Conservation (phyloP, 306 rosid species). For the Prinsepia uniflora region DNA sequence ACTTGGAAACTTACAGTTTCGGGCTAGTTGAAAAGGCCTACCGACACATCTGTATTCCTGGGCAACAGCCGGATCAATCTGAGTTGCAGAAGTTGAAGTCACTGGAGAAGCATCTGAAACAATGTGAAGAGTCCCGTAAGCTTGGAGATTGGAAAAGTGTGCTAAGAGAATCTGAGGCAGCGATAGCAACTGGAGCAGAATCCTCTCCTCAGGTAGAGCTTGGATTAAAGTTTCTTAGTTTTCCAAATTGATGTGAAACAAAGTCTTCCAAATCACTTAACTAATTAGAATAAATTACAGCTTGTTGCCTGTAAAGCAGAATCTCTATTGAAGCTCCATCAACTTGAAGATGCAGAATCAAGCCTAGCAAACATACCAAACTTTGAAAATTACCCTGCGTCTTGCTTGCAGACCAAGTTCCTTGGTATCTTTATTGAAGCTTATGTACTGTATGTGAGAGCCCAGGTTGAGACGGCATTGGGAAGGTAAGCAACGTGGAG, state of each 20-base stretch:
- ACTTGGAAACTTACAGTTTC: slow-evolving; percentile 43
- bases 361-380: slow-evolving; percentile 45
- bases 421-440: slow-evolving; percentile 76
- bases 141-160: slow-evolving; percentile 72
- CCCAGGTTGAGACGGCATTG: slow-evolving; percentile 86
- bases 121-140: slow-evolving; percentile 58
- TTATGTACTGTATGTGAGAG: slow-evolving; percentile 57
- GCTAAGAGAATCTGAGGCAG: slow-evolving; percentile 62
- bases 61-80: slow-evolving; percentile 48
- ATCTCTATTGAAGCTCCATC: slow-evolving; percentile 71
- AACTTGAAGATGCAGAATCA: slow-evolving; percentile 72
- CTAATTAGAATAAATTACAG: slow-evolving; percentile 36
- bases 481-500: slow-evolving; percentile 58
- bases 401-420: slow-evolving; percentile 53
- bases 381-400: slow-evolving; percentile 52
- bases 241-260: neutral
- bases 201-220: slow-evolving; percentile 69
- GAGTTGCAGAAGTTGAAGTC: slow-evolving; percentile 68
- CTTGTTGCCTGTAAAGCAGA: slow-evolving; percentile 77
- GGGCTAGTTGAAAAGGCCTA: slow-evolving; percentile 64
- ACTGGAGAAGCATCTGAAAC: slow-evolving; percentile 67
- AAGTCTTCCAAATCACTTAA: slow-evolving; percentile 17
- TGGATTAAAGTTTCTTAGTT: neutral
- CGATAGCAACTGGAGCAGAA: slow-evolving; percentile 68
- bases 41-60: slow-evolving; percentile 54